Evolutionary conservation across 257 asterid genomes (phyloP), one percentile per base, ranked within the genome.

Genomic region (Vinca minor): DNA sequence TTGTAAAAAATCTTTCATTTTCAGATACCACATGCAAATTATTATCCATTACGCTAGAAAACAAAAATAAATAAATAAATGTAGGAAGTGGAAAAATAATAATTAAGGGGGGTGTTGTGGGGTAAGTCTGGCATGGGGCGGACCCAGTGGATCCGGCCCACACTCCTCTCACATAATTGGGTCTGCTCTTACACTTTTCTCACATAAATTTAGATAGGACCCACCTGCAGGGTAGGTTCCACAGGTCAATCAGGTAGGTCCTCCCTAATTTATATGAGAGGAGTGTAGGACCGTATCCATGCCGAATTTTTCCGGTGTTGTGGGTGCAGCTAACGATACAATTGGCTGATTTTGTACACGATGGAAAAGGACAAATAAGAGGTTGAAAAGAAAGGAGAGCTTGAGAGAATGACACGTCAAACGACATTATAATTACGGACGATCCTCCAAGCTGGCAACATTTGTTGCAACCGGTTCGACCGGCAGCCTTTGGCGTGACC

Each of bases 331-430:
- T 15, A 12, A 23, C 34, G 38, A 49, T 20, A 20, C 66, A 36
- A 66, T 48, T 64, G 77, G 75, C 54, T 68, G 34, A 20, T 3
- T 61, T 72, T 73, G 78, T 64, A 64, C 67, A 32, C 71, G 47
- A 25, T 15, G 35, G 76, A 62, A 76, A 69, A 65, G 1, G 81
- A 77, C 81, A 67, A 77, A 66, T 12, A 42, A 38, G 62, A 44
- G 11, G 59, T 53, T 10, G 75, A 64, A 17, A n/a, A 9, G 21
- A 14, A 67, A 26, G 23, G 20, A 73, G 14, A 55, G 47, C 44
- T 28, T 63, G 14, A 61, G 23, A 31, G 50, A 62, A 67, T 57
- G 77, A 68, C 81, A 76, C 75, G 74, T 76, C 70, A 20, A 13
- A 20, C 8, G 12, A 6, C 34, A n/a, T 4, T 3, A 6, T 1